phyloP scores from a whole-genome alignment of 768 basidiomycete genomes.

The Tricholoma bakamatsutake region DNA sequence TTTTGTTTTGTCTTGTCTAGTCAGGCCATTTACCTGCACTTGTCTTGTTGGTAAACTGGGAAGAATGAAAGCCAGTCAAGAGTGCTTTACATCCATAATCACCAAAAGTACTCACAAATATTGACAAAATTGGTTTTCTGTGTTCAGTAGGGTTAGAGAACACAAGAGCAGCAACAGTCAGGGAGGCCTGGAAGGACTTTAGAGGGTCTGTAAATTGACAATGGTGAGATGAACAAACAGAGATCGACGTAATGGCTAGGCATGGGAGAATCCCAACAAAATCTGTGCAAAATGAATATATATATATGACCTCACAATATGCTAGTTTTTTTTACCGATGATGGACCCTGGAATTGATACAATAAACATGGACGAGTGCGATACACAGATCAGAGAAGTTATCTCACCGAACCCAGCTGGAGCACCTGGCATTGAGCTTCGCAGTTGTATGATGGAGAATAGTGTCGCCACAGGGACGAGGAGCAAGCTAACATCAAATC shows the following conservation, averaged over 20 bases:
- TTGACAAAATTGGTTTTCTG: background rate
- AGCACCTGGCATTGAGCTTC: background rate
- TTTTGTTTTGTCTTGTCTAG: too few species aligned
- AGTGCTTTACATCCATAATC: background rate
- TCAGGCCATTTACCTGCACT: too few species aligned
- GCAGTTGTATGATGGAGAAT: slow-evolving; percentile 1
- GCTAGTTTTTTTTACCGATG: background rate
- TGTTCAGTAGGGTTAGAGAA: background rate
- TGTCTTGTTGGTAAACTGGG: too few species aligned
- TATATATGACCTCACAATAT: too few species aligned
- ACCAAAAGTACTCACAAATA: background rate
- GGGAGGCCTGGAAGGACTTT: background rate
- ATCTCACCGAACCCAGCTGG: background rate
- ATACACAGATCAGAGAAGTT: background rate
- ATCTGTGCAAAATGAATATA: background rate
- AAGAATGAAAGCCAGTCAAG: too few species aligned
- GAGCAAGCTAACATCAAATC: background rate
- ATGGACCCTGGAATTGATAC: background rate
- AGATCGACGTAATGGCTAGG: background rate
- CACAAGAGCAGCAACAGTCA: background rate
- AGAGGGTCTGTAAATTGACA: too few species aligned
- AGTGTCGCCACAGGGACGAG: background rate
- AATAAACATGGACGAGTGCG: too few species aligned
- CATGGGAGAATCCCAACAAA: background rate
- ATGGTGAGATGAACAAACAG: background rate